Evolutionary conservation across 129 eudicot species (phyloP).

Genomic region (Ambrosia trifida): DNA sequence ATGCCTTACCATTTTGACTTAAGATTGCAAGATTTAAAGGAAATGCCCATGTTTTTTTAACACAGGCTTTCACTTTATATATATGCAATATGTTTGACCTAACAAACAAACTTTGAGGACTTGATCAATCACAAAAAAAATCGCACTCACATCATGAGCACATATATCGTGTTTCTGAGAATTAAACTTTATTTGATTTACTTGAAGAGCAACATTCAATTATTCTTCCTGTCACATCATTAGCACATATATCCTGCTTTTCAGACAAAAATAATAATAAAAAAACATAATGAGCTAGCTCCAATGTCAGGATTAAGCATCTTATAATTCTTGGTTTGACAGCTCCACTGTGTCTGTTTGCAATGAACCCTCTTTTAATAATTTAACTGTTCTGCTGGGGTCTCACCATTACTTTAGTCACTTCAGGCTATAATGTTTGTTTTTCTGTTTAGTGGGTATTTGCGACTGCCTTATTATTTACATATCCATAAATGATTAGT

Average conservation of each 20-base stretch:
- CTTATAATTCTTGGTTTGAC: conserved; percentile 5
- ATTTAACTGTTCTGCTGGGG: conserved; percentile 13
- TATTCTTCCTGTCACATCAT: conserved; percentile 14
- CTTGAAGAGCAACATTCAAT: conserved; percentile 8
- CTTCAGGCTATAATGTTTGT: conserved; percentile 19
- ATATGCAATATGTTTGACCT: not conserved
- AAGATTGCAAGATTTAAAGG: not conserved
- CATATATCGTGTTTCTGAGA: too few relatives aligned
- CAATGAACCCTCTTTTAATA: conserved; percentile 3
- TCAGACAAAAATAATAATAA: not conserved
- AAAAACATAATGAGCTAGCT: not conserved
- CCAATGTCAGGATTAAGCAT: not conserved
- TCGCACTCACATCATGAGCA: too few relatives aligned
- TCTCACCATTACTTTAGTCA: conserved; percentile 21
- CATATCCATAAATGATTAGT: not conserved
- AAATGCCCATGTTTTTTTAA: conserved; percentile 8
- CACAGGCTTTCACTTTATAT: too few relatives aligned
- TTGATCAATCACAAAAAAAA: too few relatives aligned
- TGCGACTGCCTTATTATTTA: conserved; percentile 13
- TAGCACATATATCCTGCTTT: conserved; percentile 3
- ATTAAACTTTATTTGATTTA: conserved; percentile 3
- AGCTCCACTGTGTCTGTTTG: conserved; percentile 6
- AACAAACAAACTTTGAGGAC: too few relatives aligned
- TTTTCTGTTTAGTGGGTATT: not conserved
- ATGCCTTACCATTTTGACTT: not conserved